These are phyloP conservation scores for Ophiostoma quercus DNA, from an alignment of 2,329 filamentous ascomycete genomes.

Conservation along the genomic window DNA sequence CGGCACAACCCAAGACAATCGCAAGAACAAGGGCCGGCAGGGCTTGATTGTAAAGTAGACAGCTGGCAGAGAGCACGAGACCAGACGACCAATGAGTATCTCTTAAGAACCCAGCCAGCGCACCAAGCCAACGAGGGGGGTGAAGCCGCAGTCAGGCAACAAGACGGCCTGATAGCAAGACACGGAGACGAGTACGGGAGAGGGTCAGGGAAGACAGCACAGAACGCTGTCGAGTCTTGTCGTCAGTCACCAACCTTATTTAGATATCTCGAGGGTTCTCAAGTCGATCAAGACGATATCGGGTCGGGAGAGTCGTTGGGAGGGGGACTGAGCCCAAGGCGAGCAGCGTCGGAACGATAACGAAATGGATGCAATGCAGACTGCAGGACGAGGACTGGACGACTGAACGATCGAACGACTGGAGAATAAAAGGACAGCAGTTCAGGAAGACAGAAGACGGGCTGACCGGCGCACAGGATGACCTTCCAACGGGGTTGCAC, in stretches of 20 bases:
- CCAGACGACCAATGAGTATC: background rate
- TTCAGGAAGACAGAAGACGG: background rate
- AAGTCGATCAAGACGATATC: background rate
- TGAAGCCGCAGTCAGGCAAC: background rate
- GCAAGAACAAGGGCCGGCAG: background rate
- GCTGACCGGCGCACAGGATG: background rate
- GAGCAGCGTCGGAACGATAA: background rate
- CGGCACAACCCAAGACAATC: background rate
- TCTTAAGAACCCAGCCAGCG: background rate
- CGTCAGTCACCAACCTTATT: background rate
- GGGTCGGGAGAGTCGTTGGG: background rate
- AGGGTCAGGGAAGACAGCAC: background rate
- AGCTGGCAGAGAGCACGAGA: background rate
- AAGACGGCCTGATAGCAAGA: background rate
- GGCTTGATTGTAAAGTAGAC: background rate
- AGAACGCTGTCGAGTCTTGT: background rate
- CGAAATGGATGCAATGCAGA: background rate
- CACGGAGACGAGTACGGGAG: background rate
- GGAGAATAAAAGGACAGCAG: background rate
- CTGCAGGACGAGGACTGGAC: background rate
- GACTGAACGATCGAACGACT: background rate
- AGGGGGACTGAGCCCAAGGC: background rate
- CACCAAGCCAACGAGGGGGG: background rate
- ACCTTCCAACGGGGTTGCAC: conserved; percentile 9
- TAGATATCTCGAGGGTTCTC: background rate